These are phyloP conservation scores for Naganishia randhawae DNA, from an alignment of 768 basidiomycete species.

Conservation along the genomic window DNA sequence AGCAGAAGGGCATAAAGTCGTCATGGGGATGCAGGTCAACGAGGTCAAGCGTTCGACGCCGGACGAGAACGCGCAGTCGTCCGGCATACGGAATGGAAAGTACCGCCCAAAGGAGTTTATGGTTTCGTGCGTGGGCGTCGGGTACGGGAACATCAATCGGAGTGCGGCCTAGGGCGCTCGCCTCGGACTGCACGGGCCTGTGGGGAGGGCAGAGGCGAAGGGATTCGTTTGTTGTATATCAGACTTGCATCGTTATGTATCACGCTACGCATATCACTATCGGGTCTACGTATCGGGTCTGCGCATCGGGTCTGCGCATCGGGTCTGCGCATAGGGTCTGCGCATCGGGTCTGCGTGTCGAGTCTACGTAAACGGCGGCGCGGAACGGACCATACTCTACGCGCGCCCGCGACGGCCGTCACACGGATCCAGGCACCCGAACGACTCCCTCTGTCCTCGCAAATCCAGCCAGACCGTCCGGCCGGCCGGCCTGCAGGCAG, in stretches of 20 bases:
- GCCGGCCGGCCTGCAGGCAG: no score
- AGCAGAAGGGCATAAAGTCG: conserved; percentile 27
- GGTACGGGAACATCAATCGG: conserved; percentile 73
- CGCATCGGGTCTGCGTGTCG: no score
- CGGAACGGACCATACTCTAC: no score
- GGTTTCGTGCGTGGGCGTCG: conserved; percentile 87
- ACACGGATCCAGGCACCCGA: no score
- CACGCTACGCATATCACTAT: background rate
- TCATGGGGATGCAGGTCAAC: conserved; percentile 20
- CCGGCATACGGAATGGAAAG: conserved; percentile 13
- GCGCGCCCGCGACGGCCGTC: no score
- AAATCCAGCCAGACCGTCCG: no score
- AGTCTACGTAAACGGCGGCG: no score
- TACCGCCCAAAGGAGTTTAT: conserved; percentile 57
- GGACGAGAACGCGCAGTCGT: conserved; percentile 44
- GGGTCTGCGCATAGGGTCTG: no score
- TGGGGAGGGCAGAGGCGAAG: background rate
- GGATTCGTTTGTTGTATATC: background rate
- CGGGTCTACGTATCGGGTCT: no score
- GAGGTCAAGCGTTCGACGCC: conserved; percentile 53
- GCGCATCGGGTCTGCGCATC: no score
- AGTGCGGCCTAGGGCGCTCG: conserved; percentile 45
- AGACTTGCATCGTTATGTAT: background rate
- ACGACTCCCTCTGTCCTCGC: no score
- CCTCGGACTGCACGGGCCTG: background rate